These are phyloP conservation scores for Trichosporon ovoides DNA, from an alignment of 1,284 basidiomycete species.

Conservation along the genomic window DNA sequence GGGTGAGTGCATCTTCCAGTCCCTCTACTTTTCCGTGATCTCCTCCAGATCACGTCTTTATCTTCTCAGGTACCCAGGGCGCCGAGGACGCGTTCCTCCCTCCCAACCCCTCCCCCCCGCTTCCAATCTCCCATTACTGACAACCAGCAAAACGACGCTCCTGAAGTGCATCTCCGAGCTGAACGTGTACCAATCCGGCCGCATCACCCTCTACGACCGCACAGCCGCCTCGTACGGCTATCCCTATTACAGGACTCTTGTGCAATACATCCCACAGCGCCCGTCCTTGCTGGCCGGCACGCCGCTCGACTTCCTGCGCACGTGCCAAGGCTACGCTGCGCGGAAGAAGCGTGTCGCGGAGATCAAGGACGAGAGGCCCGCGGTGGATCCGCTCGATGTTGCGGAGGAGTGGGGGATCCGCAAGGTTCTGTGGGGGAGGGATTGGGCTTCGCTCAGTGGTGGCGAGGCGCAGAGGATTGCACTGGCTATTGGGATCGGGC, in stretches of 20 bases:
- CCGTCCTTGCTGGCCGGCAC: conserved; percentile 75
- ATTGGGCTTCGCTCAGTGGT: conserved; percentile 71
- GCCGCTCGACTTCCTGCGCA: conserved; percentile 63
- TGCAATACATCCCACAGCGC: conserved; percentile 78
- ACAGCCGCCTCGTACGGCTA: conserved; percentile 54
- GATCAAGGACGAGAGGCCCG: conserved; percentile 6
- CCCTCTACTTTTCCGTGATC: too few relatives aligned
- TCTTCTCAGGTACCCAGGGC: too few relatives aligned
- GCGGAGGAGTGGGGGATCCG: conserved; percentile 64
- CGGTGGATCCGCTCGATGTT: conserved; percentile 54
- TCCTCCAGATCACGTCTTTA: too few relatives aligned
- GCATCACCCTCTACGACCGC: conserved; percentile 62
- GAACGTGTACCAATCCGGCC: conserved; percentile 61
- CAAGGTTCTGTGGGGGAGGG: conserved; percentile 64
- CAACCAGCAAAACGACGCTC: conserved; percentile 64
- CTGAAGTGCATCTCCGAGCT: conserved; percentile 77
- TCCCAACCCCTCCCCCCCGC: too few relatives aligned
- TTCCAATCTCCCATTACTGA: background rate
- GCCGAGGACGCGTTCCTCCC: too few relatives aligned
- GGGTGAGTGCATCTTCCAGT: too few relatives aligned
- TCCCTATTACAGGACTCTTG: conserved; percentile 66
- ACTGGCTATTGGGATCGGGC: conserved; percentile 64
- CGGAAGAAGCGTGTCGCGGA: conserved; percentile 44
- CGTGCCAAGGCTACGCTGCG: conserved; percentile 57
- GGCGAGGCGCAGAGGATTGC: conserved; percentile 78